Evolutionary conservation across 495 filamentous ascomycete genomes (phyloP).

Genomic region (Cairneyella variabilis): DNA sequence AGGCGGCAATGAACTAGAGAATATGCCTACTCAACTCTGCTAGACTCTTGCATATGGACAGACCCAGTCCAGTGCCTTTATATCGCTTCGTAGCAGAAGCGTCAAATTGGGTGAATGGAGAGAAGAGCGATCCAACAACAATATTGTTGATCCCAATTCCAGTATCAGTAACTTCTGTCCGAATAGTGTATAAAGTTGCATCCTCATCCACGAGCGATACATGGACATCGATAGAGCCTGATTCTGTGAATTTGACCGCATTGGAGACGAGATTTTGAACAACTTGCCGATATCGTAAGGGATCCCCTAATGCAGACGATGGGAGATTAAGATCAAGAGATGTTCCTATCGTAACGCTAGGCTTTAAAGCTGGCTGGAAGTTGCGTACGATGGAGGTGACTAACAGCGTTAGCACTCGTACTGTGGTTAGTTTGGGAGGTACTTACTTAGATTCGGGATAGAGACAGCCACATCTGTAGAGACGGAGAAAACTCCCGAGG

Average conservation of each 20-base stretch:
- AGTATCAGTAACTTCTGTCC: constrained; percentile 68
- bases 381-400: constrained; percentile 50
- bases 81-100: constrained; percentile 70
- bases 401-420: constrained; percentile 20
- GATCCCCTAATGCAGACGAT: constrained; percentile 39
- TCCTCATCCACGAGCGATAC: constrained; percentile 34
- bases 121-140: constrained; percentile 64
- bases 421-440: not conserved
- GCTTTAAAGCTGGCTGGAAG: constrained; percentile 32
- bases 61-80: constrained; percentile 73
- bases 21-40: constrained; percentile 64
- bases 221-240: constrained; percentile 35
- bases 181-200: constrained; percentile 38
- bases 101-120: constrained; percentile 80
- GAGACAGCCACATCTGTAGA: constrained; percentile 30
- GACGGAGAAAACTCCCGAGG: constrained; percentile 42
- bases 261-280: constrained; percentile 45
- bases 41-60: constrained; percentile 75
- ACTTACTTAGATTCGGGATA: not conserved
- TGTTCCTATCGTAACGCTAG: constrained; percentile 32
- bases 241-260: constrained; percentile 46
- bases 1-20: too few species aligned
- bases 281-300: constrained; percentile 44
- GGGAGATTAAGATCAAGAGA: constrained; percentile 38
- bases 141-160: constrained; percentile 68